Conservation (phyloP, 1,284 basidiomycete species). For the Austropuccinia psidii region DNA sequence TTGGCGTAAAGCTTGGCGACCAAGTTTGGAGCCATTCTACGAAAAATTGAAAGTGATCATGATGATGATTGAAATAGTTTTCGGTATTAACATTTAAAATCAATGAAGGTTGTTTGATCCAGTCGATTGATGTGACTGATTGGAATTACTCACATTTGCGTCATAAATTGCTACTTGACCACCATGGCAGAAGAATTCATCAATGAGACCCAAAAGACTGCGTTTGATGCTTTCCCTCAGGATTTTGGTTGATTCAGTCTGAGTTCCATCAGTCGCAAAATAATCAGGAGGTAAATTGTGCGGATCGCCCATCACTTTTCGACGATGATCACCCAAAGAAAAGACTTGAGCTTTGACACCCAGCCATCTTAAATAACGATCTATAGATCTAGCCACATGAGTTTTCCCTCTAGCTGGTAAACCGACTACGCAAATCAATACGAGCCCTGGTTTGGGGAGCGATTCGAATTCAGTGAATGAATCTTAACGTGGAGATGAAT, state of each 20-base stretch:
- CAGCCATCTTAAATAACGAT: slow-evolving; percentile 94
- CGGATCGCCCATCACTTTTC: slow-evolving; percentile 79
- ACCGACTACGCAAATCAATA: slow-evolving; percentile 82
- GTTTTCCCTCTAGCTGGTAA: slow-evolving; percentile 82
- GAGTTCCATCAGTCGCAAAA: slow-evolving; percentile 63
- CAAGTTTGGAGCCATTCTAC: slow-evolving; percentile 63
- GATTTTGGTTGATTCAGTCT: slow-evolving; percentile 55
- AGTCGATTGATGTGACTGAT: not conserved
- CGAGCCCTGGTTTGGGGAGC: slow-evolving; percentile 53
- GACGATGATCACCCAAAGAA: slow-evolving; percentile 85
- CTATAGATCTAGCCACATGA: slow-evolving; percentile 87
- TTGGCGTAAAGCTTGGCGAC: slow-evolving; percentile 65
- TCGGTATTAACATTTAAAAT: not conserved
- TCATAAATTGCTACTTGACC: slow-evolving; percentile 98
- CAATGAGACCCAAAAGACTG: slow-evolving; percentile 78
- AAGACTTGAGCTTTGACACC: slow-evolving; percentile 93
- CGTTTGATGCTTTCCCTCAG: slow-evolving; percentile 65
- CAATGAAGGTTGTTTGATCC: too few species aligned
- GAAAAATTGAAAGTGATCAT: not conserved
- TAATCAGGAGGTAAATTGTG: slow-evolving; percentile 76
- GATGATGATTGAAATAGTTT: not conserved
- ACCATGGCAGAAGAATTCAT: slow-evolving; percentile 66
- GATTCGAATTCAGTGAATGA: not conserved
- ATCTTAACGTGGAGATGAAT: not conserved
- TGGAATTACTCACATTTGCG: slow-evolving; percentile 58